A percentile compares a stretch with the other conserved stretches of the same genome.
phyloP scores from a whole-genome alignment of 2,329 filamentous ascomycete species.

The Falciphora oryzae region DNA sequence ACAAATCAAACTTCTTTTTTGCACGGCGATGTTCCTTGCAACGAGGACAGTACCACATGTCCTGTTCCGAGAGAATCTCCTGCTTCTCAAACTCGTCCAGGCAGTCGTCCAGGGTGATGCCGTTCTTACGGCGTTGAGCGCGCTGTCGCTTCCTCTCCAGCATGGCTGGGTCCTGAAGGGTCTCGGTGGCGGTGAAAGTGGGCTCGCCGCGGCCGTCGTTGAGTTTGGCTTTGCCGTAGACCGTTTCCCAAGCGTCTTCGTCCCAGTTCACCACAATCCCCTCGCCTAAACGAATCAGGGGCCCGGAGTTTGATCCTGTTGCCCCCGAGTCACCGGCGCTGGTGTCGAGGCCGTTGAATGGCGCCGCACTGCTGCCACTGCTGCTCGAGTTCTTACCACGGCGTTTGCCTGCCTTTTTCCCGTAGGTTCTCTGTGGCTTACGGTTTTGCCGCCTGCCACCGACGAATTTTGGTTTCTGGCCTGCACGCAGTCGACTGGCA shows the following conservation, averaged over 20 bases:
- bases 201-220: constrained; percentile 52
- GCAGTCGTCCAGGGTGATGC: constrained; percentile 83
- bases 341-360: constrained; percentile 19
- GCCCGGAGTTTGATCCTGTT: constrained; percentile 37
- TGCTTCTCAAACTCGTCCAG: constrained; percentile 92
- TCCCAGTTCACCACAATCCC: constrained; percentile 85
- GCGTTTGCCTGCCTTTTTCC: constrained; percentile 42
- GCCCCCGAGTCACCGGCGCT: constrained; percentile 26
- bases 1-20: constrained; percentile 94
- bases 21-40: constrained; percentile 92
- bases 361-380: constrained; percentile 21
- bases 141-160: constrained; percentile 58
- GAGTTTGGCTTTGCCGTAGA: constrained; percentile 55
- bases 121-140: constrained; percentile 60
- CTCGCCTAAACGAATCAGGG: constrained; percentile 74
- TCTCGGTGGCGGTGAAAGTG: constrained; percentile 49
- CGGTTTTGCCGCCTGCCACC: constrained; percentile 8
- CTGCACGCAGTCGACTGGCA: background rate
- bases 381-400: constrained; percentile 37
- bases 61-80: constrained; percentile 88
- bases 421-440: constrained; percentile 38
- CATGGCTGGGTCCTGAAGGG: constrained; percentile 57
- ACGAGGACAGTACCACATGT: constrained; percentile 94
- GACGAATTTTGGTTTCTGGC: constrained; percentile 5
- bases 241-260: constrained; percentile 58